Evolutionary conservation across 148 eudicot species (phyloP), one percentile per base, ranked within the genome.

Genomic region (Heliosperma pusillum): DNA sequence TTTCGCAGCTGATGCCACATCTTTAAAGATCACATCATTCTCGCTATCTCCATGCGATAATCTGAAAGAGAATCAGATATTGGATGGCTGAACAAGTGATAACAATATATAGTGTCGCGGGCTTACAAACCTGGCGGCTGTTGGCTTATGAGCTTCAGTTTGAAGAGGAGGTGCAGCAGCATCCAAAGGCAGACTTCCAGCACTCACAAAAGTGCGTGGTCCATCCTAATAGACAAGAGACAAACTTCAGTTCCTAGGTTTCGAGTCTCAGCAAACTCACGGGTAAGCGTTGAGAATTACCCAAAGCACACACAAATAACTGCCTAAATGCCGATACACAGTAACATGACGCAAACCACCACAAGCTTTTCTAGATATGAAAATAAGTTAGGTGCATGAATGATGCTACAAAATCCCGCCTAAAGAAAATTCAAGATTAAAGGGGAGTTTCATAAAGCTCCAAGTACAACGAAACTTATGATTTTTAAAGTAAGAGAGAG

Each of bases 1-100:
- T 80, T 89, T 86, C 71, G 93, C 98, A 70, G 96, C 98, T 47
- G 98, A 84, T 56, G 90, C 92, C 40, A 90, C 82, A 79, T 92
- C 87, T 76, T 84, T 71, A 80, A 75, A 86, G 12, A 60, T 83
- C 73, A 58, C 57, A 26, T 67, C 45, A n/a, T 83, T 77, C 71
- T 74, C 83, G 71, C 36, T 80, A 30, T 42, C 84, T 24, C 75
- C 81, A 75, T 77, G 72, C 56, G 88, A 79, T 66, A 79, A 70
- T 68, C 93, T 84, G 74, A 45, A 9, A n/a, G 22, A 72, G 20
- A 26, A 66, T 29, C 26, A 10, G 52, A 40, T 5, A 69, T 71
- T 42, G 33, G 45, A 64, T 55, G 72, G 61, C 50, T n/a, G 8
- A 45, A 26, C 20, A 22, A 62, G 22, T 29, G 61, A 40, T 63